A percentile compares a stretch with the other conserved stretches of the same genome.
Conservation (phyloP, 352 stramenopile species). For the Globisporangium camurandrum region DNA sequence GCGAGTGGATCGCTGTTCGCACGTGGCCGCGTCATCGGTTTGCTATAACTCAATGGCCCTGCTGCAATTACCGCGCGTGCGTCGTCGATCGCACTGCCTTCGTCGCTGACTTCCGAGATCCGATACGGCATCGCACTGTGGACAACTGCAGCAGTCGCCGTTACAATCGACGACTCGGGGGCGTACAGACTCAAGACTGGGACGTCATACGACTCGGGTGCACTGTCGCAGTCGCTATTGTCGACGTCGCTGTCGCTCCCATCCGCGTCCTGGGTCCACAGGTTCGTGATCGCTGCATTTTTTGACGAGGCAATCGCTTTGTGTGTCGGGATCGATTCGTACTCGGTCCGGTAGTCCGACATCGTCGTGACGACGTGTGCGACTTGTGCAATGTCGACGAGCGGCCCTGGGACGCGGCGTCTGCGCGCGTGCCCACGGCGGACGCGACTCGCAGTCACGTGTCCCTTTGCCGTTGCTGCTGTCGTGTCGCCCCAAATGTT, state of each 20-base stretch:
- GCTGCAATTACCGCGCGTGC: background rate
- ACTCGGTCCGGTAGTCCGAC: conserved; percentile 65
- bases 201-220: background rate
- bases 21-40: conserved; percentile 1
- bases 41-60: background rate
- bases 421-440: conserved; percentile 12
- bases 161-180: background rate
- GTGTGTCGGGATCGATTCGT: conserved; percentile 26
- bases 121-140: conserved; percentile 22
- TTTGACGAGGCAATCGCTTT: conserved; percentile 10
- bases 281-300: conserved; percentile 21
- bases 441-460: conserved; percentile 15
- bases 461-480: background rate
- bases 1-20: conserved; percentile 11
- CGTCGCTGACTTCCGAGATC: conserved; percentile 38
- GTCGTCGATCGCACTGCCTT: conserved; percentile 28
- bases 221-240: background rate
- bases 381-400: conserved; percentile 69
- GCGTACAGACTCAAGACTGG: conserved; percentile 3
- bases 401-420: conserved; percentile 14
- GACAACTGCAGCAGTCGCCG: conserved; percentile 5
- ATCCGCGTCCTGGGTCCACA: conserved; percentile 37
- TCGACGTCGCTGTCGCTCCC: conserved; percentile 11
- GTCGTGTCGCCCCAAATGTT: conserved; percentile 40
- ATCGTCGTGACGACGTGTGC: conserved; percentile 60